Percentiles rank a stretch among this genome's conserved stretches.
phyloP scores from a whole-genome alignment of 306 rosid genomes.

The Ammopiptanthus mongolicus region DNA sequence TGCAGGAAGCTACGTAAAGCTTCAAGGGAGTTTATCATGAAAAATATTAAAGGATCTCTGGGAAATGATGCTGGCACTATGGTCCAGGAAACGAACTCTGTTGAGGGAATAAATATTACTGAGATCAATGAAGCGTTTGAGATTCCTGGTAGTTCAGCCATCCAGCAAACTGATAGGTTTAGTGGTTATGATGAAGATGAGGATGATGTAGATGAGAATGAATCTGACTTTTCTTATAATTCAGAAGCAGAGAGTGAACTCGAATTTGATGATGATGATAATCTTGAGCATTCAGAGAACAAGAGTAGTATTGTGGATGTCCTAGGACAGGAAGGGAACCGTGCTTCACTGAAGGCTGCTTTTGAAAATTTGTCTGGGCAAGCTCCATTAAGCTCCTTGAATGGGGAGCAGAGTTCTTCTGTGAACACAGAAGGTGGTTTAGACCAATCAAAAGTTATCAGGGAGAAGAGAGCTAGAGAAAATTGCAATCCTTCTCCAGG shows the following conservation, averaged over 20 bases:
- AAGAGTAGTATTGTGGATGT: conserved; percentile 32
- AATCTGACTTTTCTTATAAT: conserved; percentile 49
- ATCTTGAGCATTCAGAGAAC: conserved; percentile 32
- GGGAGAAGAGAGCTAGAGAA: conserved; percentile 24
- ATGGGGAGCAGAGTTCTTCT: conserved; percentile 23
- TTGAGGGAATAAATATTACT: conserved; percentile 45
- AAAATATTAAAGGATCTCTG: conserved; percentile 29
- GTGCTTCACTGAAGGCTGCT: conserved; percentile 66
- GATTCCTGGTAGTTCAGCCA: conserved; percentile 31
- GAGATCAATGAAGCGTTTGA: conserved; percentile 85
- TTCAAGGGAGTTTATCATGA: conserved; percentile 52
- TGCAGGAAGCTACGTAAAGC: conserved; percentile 71
- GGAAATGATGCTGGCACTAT: conserved; percentile 23
- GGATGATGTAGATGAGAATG: conserved; percentile 24
- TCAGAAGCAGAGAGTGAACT: conserved; percentile 74
- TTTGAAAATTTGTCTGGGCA: conserved; percentile 64
- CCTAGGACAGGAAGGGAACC: conserved; percentile 46
- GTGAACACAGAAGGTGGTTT: conserved; percentile 26
- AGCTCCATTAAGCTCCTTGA: conserved; percentile 25
- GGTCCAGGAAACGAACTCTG: conserved; percentile 32
- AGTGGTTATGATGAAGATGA: conserved; percentile 59
- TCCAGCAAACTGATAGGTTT: conserved; percentile 56
- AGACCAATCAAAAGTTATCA: conserved; percentile 30
- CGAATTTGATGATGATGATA: conserved; percentile 42
- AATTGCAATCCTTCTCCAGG: conserved; percentile 36